Conservation (phyloP, 805 yeast species). For the Ogataea haglerorum region DNA sequence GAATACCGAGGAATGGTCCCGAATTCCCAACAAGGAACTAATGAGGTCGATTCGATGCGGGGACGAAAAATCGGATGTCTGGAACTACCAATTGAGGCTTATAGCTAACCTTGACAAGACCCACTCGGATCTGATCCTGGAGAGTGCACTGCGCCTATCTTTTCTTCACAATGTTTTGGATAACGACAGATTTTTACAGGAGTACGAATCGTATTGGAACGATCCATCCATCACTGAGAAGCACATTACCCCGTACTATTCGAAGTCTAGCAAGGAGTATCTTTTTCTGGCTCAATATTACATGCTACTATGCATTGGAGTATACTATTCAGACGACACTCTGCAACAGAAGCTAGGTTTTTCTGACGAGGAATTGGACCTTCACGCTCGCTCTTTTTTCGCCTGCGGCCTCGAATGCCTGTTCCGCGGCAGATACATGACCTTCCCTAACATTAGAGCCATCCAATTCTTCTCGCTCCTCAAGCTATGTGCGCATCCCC, state of each 20-base stretch:
- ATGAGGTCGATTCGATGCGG: conserved; percentile 10
- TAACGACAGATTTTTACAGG: conserved; percentile 59
- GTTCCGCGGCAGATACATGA: conserved; percentile 33
- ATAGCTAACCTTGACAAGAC: conserved; percentile 17
- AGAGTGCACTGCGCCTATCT: conserved; percentile 18
- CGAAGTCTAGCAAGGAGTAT: conserved; percentile 27
- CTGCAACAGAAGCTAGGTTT: conserved; percentile 22
- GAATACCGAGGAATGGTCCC: conserved; percentile 32
- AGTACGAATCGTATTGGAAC: conserved; percentile 44
- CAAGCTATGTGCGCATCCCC: conserved; percentile 27
- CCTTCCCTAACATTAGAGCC: conserved; percentile 26
- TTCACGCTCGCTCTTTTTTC: conserved; percentile 29
- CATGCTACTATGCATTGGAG: conserved; percentile 30
- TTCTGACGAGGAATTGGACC: conserved; percentile 26
- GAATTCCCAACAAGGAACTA: conserved; percentile 13
- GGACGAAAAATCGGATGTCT: conserved; percentile 24
- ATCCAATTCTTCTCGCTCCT: conserved; percentile 30
- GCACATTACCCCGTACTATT: conserved; percentile 28
- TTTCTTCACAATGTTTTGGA: conserved; percentile 48
- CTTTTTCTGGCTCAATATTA: conserved; percentile 32
- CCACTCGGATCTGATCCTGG: conserved; percentile 23
- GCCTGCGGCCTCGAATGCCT: conserved; percentile 33
- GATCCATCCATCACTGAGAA: conserved; percentile 16
- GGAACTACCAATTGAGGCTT: conserved; percentile 27
- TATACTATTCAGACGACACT: conserved; percentile 27